A percentile compares a stretch with the other conserved stretches of the same genome.
Conservation (phyloP, 805 yeast species). For the Hanseniaspora pseudoguilliermondii region DNA sequence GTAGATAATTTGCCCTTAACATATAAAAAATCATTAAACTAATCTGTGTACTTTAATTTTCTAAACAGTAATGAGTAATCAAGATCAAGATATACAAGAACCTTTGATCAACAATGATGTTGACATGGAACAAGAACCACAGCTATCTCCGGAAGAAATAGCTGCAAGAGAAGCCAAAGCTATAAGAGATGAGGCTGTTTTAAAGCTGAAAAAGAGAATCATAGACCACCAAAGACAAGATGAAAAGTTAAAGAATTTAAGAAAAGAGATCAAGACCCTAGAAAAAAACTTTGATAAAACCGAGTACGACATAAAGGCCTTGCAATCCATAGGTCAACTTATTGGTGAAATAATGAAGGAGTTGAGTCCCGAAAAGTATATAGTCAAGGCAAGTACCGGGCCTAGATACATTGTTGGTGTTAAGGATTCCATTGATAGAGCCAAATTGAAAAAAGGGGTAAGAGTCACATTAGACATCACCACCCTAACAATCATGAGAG, state of each 20-base stretch:
- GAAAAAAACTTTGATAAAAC: conserved; percentile 82
- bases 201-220: conserved; percentile 69
- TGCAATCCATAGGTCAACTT: conserved; percentile 93
- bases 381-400: conserved; percentile 92
- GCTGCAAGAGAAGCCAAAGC: conserved; percentile 46
- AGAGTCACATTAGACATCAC: conserved; percentile 97
- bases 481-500: conserved; percentile 92
- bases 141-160: conserved; percentile 19
- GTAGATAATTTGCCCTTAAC: not conserved
- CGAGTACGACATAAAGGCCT: conserved; percentile 91
- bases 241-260: conserved; percentile 69
- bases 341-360: conserved; percentile 95
- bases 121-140: conserved; percentile 19
- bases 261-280: conserved; percentile 69
- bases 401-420: conserved; percentile 97
- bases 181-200: conserved; percentile 57
- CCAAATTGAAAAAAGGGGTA: conserved; percentile 76
- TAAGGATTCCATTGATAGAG: conserved; percentile 79
- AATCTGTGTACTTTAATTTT: not conserved
- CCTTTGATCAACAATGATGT: conserved; percentile 19
- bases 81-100: conserved; percentile 13
- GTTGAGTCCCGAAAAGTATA: conserved; percentile 83
- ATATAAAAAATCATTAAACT: not conserved
- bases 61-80: conserved; percentile 7
- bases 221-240: conserved; percentile 93